Percentiles rank a stretch among this genome's conserved stretches.
phyloP scores from a whole-genome alignment of 352 stramenopile species.

The Globisporangium nagaii region DNA sequence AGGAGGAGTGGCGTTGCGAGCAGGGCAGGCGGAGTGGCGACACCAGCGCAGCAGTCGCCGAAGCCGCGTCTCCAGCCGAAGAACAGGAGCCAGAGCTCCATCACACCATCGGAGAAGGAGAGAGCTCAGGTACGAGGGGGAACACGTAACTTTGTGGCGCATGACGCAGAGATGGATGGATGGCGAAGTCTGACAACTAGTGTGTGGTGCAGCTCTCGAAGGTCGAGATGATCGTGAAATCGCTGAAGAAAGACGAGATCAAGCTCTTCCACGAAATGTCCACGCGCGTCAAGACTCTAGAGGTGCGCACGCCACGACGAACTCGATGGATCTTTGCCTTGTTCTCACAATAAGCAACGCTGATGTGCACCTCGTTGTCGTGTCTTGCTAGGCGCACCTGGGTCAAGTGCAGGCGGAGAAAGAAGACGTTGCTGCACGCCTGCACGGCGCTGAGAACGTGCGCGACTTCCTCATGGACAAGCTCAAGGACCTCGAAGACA shows the following conservation, averaged over 20 bases:
- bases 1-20: background rate
- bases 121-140: constrained; percentile 16
- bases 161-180: too few species aligned
- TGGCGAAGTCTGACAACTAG: background rate
- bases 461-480: constrained; percentile 85
- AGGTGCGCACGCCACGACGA: too few species aligned
- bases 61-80: constrained; percentile 15
- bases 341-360: too few species aligned
- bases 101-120: constrained; percentile 32
- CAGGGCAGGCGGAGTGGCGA: background rate
- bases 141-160: too few species aligned
- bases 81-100: constrained; percentile 28
- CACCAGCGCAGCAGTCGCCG: constrained; percentile 10
- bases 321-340: too few species aligned
- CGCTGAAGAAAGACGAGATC: constrained; percentile 77
- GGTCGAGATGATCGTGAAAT: constrained; percentile 72
- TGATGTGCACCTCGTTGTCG: too few species aligned
- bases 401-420: constrained; percentile 69
- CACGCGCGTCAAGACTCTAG: constrained; percentile 59
- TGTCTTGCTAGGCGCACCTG: constrained; percentile 34
- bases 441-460: constrained; percentile 75
- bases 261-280: constrained; percentile 85
- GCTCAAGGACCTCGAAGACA: constrained; percentile 71
- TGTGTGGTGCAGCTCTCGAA: constrained; percentile 45
- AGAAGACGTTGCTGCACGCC: constrained; percentile 59